Conservation (phyloP, 1,284 basidiomycete species). For the Inonotus hispidus region DNA sequence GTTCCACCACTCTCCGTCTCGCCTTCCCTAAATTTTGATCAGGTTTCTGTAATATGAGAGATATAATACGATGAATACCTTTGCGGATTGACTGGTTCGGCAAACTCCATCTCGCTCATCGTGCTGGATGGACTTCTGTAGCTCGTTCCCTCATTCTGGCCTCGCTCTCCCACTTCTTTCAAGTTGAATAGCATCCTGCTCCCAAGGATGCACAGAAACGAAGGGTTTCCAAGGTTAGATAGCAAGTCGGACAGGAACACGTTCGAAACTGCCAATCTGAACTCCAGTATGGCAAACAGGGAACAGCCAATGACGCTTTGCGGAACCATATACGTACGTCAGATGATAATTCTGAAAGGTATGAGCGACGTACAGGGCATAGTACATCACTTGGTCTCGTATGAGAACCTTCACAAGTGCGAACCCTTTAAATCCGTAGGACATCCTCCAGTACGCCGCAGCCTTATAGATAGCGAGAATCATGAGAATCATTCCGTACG, state of each 20-base stretch:
- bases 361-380: neutral
- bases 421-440: neutral
- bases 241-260: neutral
- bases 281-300: neutral
- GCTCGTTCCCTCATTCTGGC: neutral
- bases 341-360: neutral
- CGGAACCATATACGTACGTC: neutral
- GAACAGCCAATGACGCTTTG: neutral
- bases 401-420: constrained; percentile 5
- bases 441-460: neutral
- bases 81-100: neutral
- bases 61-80: neutral
- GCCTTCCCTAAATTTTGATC: neutral
- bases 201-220: neutral
- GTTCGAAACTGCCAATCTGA: neutral
- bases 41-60: neutral
- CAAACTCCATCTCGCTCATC: neutral
- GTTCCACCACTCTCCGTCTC: neutral
- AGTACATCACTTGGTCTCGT: neutral
- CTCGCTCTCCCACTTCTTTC: neutral
- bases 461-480: neutral
- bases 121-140: neutral
- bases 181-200: neutral
- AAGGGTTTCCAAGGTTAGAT: constrained; percentile 1
- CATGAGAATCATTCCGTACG: neutral